Conservation (phyloP, 2,329 filamentous ascomycete species). For the Phoma sp. region DNA sequence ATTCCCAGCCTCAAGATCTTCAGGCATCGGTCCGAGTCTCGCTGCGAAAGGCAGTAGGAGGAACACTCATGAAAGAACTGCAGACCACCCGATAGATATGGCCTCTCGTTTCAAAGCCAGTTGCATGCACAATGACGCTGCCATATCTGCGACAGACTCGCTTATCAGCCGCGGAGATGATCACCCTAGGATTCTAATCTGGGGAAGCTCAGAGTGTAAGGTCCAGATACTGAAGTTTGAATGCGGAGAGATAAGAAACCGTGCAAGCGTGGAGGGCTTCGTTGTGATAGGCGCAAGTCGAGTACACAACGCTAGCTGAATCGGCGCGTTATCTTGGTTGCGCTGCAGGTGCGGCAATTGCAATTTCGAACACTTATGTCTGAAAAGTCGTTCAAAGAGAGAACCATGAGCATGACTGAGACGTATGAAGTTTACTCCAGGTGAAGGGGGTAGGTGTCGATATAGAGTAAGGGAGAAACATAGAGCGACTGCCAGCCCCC, state of each 20-base stretch:
- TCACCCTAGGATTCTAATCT: not conserved
- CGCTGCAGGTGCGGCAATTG: not conserved
- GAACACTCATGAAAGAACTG: not conserved
- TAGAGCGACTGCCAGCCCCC: too few species aligned
- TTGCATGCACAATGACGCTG: conserved; percentile 7
- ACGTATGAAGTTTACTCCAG: too few species aligned
- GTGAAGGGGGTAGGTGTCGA: too few species aligned
- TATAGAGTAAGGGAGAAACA: too few species aligned
- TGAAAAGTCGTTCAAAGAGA: too few species aligned
- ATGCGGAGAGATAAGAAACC: conserved; percentile 27
- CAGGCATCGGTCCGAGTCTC: conserved; percentile 21
- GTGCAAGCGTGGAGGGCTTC: not conserved
- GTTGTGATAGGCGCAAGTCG: conserved; percentile 10
- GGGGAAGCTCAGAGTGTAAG: conserved; percentile 9
- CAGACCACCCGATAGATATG: not conserved
- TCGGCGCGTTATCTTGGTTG: conserved; percentile 8
- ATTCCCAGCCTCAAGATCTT: conserved; percentile 30
- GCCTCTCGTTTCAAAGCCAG: not conserved
- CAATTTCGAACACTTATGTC: not conserved
- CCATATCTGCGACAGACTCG: not conserved
- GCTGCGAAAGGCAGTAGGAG: not conserved
- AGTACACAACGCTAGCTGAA: conserved; percentile 16
- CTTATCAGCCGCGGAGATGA: conserved; percentile 11
- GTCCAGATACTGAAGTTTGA: conserved; percentile 11
- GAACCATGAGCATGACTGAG: too few species aligned